phyloP scores from a whole-genome alignment of 352 stramenopile species.

The Phytophthora colocasiae region DNA sequence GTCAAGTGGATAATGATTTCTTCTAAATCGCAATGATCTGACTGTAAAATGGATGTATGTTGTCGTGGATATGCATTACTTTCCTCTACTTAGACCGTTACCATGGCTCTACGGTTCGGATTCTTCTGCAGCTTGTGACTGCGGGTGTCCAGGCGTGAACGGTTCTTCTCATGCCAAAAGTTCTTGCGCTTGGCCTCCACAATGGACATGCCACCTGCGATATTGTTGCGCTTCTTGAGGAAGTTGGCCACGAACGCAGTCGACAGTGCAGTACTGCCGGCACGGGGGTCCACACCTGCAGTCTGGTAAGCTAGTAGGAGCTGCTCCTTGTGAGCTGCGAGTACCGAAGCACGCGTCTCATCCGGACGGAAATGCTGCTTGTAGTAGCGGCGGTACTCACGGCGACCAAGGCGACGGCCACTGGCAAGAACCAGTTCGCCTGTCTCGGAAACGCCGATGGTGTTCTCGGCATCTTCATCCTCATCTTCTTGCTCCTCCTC shows the following conservation, averaged over 20 bases:
- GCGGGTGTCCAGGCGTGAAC: slow-evolving; percentile 78
- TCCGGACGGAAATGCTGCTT: slow-evolving; percentile 88
- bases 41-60: slow-evolving; percentile 20
- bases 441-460: slow-evolving; percentile 85
- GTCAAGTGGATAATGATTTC: background rate
- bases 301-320: slow-evolving; percentile 79
- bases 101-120: slow-evolving; percentile 76
- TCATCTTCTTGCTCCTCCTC: slow-evolving; percentile 57
- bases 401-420: slow-evolving; percentile 86
- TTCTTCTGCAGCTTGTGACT: slow-evolving; percentile 89
- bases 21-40: slow-evolving; percentile 1
- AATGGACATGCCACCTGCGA: slow-evolving; percentile 78
- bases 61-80: slow-evolving; percentile 16
- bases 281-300: slow-evolving; percentile 66
- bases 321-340: slow-evolving; percentile 81
- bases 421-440: slow-evolving; percentile 90
- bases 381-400: slow-evolving; percentile 92
- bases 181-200: slow-evolving; percentile 70
- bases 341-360: slow-evolving; percentile 75
- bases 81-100: slow-evolving; percentile 72
- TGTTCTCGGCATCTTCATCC: slow-evolving; percentile 57
- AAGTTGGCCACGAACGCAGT: slow-evolving; percentile 85
- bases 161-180: slow-evolving; percentile 83
- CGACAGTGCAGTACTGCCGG: slow-evolving; percentile 71
- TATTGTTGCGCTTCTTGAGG: slow-evolving; percentile 84